Base-by-base conservation (phyloP, 2,329 filamentous ascomycete species). In the Dothistroma septosporum region DNA sequence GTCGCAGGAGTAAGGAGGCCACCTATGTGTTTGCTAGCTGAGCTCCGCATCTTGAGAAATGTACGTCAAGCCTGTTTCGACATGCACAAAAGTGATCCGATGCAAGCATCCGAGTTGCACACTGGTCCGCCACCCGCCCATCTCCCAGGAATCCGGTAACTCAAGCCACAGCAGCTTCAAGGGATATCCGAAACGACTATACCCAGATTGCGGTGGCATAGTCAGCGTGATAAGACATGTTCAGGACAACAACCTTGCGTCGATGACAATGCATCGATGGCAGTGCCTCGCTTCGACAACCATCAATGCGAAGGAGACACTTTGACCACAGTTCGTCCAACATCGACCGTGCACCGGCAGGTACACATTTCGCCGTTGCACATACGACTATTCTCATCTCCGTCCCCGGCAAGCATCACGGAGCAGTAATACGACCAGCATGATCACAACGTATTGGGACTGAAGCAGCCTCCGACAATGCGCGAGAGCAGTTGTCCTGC, bases 11-110 rank as follows among this genome's bases (percentile, higher is more conserved):
- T 21, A 50, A 7, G 47, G 28, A 50, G 47, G 47, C 47, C 21
- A 19, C 28, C 58, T 32, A 53, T 53, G 46, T 67, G 63, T 66
- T 65, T 65, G 64, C 64, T 62, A 35, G 53, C 56, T 53, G 46
- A 28, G 54, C 57, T 59, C 54, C 61, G 54, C 47, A 37, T 41
- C 24, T 28, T 28, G n/a, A n/a, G 31, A 41, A 53, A 59, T 55
- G 58, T 56, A 61, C 56, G 55, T 59, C 59, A 64, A 50, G 59
- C 61, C 59, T 57, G 59, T 59, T 64, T 64, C 53, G 62, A 47
- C 47, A 35, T 52, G 41, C 55, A 54, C 54, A 53, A 56, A 37
- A 59, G 53, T 28, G 24, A 59, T 28, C 55, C 54, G 50, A 58
- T 53, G 63, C 63, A 55, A 58, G 46, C 24, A 61, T 32, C 58